These are phyloP conservation scores for Ascoidea rubescens DNA, from an alignment of 805 yeast species.

Conservation along the genomic window DNA sequence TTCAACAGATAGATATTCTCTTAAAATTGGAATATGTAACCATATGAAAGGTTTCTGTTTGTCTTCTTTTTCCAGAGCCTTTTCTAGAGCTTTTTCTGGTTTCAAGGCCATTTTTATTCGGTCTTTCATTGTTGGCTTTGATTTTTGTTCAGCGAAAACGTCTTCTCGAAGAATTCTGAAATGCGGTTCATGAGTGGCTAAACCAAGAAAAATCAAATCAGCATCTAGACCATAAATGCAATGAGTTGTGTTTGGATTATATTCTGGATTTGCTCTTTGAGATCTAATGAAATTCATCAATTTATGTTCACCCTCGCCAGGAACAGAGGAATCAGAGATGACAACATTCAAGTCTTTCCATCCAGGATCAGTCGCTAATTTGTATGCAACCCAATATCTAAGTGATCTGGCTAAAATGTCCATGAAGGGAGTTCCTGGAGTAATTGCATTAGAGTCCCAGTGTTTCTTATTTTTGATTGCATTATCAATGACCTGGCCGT, in stretches of 20 bases:
- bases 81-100: neutral
- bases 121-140: slow-evolving; percentile 30
- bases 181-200: slow-evolving; percentile 97
- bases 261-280: slow-evolving; percentile 75
- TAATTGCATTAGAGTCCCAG: slow-evolving; percentile 94
- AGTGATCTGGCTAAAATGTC: slow-evolving; percentile 70
- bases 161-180: slow-evolving; percentile 90
- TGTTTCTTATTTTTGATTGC: slow-evolving; percentile 59
- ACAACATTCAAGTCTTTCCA: slow-evolving; percentile 86
- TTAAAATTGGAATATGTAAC: slow-evolving; percentile 76
- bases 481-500: slow-evolving; percentile 68
- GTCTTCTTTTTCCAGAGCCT: slow-evolving; percentile 21
- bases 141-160: slow-evolving; percentile 51
- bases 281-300: slow-evolving; percentile 91
- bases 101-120: slow-evolving; percentile 48
- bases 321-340: slow-evolving; percentile 90
- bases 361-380: slow-evolving; percentile 78
- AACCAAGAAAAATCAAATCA: slow-evolving; percentile 86
- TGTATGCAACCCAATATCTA: slow-evolving; percentile 86
- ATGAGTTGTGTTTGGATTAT: slow-evolving; percentile 89
- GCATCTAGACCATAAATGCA: slow-evolving; percentile 97
- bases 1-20: slow-evolving; percentile 84
- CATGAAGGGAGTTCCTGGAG: slow-evolving; percentile 99
- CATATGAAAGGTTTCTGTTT: slow-evolving; percentile 76
- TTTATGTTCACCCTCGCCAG: slow-evolving; percentile 99